Conservation (phyloP, 75 land plant genomes). For the Isoetes taiwanensis region DNA sequence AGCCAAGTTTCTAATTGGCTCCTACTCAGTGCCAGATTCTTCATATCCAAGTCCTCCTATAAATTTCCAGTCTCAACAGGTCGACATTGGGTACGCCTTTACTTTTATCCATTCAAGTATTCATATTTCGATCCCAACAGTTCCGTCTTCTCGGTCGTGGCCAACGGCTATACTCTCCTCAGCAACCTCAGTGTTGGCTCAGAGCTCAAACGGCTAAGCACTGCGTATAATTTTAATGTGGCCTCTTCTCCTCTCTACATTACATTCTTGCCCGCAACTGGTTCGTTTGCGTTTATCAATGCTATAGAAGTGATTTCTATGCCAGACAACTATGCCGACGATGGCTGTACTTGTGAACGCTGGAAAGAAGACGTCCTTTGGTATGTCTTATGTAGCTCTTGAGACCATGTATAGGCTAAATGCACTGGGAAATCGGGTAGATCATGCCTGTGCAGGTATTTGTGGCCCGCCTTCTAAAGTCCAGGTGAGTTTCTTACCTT, state of each 20-base stretch:
- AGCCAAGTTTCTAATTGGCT: too few relatives aligned
- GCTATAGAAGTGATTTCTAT: conserved; percentile 31
- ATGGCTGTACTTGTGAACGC: too few relatives aligned
- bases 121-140: conserved; percentile 22
- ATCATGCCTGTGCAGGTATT: too few relatives aligned
- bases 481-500: too few relatives aligned
- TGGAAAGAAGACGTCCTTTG: too few relatives aligned
- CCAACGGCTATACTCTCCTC: conserved; percentile 15
- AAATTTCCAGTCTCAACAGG: conserved; percentile 42
- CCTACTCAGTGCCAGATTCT: conserved; percentile 34
- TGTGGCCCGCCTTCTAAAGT: too few relatives aligned
- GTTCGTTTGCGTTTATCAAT: conserved; percentile 35
- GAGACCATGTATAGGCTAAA: too few relatives aligned
- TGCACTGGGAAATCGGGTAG: too few relatives aligned
- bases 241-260: conserved; percentile 21
- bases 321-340: too few relatives aligned
- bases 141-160: conserved; percentile 41
- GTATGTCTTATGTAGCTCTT: too few relatives aligned
- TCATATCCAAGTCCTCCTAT: conserved; percentile 34
- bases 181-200: conserved; percentile 13
- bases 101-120: conserved; percentile 51
- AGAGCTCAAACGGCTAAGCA: conserved; percentile 15
- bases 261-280: conserved; percentile 36
- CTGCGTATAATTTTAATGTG: conserved; percentile 24
- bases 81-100: conserved; percentile 75